These are phyloP conservation scores for Phytopythium montanum DNA, from an alignment of 352 stramenopile genomes.

Conservation along the genomic window DNA sequence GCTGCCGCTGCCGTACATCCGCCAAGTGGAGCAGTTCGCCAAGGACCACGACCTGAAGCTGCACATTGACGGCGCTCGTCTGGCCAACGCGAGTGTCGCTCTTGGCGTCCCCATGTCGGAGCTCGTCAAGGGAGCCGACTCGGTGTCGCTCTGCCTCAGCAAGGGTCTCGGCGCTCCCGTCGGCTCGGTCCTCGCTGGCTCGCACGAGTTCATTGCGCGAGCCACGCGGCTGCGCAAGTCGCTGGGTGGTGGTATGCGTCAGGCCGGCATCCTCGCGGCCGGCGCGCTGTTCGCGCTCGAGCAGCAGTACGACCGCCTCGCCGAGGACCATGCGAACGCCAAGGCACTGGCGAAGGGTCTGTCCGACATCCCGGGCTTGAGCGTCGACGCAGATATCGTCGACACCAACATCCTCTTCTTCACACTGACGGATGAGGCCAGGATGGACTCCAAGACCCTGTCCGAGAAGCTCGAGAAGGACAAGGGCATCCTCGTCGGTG, in stretches of 20 bases:
- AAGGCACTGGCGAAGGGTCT: constrained; percentile 65
- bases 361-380: constrained; percentile 58
- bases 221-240: constrained; percentile 93
- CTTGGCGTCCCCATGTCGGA: constrained; percentile 59
- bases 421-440: constrained; percentile 43
- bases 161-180: constrained; percentile 95
- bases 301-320: constrained; percentile 83
- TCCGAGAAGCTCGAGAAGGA: constrained; percentile 53
- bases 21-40: constrained; percentile 66
- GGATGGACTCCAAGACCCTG: constrained; percentile 50
- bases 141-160: constrained; percentile 94
- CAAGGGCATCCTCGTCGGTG: constrained; percentile 66
- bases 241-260: constrained; percentile 96
- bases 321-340: constrained; percentile 80
- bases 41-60: constrained; percentile 80
- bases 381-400: constrained; percentile 53
- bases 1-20: constrained; percentile 84
- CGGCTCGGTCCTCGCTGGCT: constrained; percentile 92
- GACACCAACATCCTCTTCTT: constrained; percentile 92
- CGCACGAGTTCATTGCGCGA: constrained; percentile 84
- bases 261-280: constrained; percentile 92
- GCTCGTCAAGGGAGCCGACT: constrained; percentile 85
- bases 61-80: constrained; percentile 94
- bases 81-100: constrained; percentile 94
- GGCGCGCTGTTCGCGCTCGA: constrained; percentile 91